Evolutionary conservation across 768 basidiomycete species (phyloP), one percentile per base, ranked within the genome.

Genomic region (Lepiota brunneoincarnata): DNA sequence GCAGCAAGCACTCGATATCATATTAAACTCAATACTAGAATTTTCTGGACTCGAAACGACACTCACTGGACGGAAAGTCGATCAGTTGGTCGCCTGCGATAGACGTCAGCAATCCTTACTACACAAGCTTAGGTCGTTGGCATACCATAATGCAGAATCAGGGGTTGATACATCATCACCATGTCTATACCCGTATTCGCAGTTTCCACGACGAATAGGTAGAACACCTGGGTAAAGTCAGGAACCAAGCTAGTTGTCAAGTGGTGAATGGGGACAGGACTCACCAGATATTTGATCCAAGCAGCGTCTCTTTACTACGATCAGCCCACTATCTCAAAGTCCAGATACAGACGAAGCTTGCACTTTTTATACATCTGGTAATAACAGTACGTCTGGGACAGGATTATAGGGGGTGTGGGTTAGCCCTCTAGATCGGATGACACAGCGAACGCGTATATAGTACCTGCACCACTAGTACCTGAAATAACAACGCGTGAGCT

Each of bases 151-250:
- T 75, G 62, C 26, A 65, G 45, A 20, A 80, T 75, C 1, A 80
- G 66, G 0, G 77, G 76, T 54, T 80, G 71, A 46, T 73, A 80
- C 62, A 79, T 70, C 61, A 78, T 72, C 5, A 66, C 69, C 49
- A 79, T 74, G 58, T 75, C 72, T 56, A 70, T 72, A 4, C 60
- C 75, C 2, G 77, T 76, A 53, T 78, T 78, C 1, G 72, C 49
- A 0, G 75, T 72, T 52, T 78, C 77, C 15, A 72, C 55, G 14
- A 72, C 36, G 56, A 80, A 77, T 4, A 79, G 60, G 55, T 72
- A 75, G 18, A 72, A 52, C 3, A 78, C 72, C 75, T 78, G 55
- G 17, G 1, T 17, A 34, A 21, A n/a, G 31, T 26, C 36, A 36
- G 24, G 35, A 17, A 24, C 21, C 36, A 31, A 45, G 48, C 37